Base-by-base conservation (phyloP, 371 early-diverging fungal species). In the Apophysomyces ossiformis region DNA sequence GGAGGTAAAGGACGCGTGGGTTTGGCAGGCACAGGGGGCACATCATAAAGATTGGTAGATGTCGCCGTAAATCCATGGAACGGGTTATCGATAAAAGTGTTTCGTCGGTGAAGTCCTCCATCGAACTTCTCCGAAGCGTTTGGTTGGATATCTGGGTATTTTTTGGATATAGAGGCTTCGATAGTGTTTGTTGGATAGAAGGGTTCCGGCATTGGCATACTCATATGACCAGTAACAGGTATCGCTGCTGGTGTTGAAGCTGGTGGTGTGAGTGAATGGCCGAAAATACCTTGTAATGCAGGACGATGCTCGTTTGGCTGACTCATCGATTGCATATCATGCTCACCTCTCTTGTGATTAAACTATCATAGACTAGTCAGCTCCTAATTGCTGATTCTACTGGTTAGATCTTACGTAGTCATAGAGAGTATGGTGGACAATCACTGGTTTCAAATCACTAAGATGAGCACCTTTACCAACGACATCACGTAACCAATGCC, bases 1-100 rank as follows among this genome's bases (percentile, higher is more conserved):
- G 44, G 68, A 13, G 68, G 71, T 60, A 66, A 63, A 1, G 59
- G 74, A 15, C 62, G 71, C 13, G 54, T 68, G 1, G 73, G 71
- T 64, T 67, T 74, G 32, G 61, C 47, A 37, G 77, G 72, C 5
- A 73, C 45, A 6, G 75, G 71, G 5, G 71, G 75, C 5, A 57
- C 63, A 60, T 70, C 69, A 35, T 70, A 68, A 4, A 64, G 26
- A 5, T 67, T 59, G 16, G 45, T 74, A 7, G 61, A 54, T 21
- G 78, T 75, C 9, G 66, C 58, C 1, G 88, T 85, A 63, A 85
- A 89, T 13, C 83, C 85, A 69, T 85, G 76, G 58, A 77, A 85
- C 0, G 89, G 88, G 59, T 88, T 85, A 63, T 89, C 89, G 63
- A 88, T 85, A 50, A 83, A 75, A 0, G 89, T 86, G 43, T 76